phyloP scores from a whole-genome alignment of 202 grass and related monocot species.

The Eragrostis tef region DNA sequence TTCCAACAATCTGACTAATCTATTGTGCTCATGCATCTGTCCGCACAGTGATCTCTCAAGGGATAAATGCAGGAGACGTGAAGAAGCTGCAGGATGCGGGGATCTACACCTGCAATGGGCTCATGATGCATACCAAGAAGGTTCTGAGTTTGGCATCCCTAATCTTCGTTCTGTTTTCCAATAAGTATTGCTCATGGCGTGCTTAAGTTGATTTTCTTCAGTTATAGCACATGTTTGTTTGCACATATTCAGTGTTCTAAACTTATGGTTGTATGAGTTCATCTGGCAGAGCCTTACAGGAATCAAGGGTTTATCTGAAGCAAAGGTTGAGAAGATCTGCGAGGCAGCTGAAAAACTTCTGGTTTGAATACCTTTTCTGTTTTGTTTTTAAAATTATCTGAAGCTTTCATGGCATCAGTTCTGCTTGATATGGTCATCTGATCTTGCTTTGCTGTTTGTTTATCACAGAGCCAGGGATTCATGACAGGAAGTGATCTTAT shows the following conservation, averaged over 20 bases:
- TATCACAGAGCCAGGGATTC: conserved; percentile 72
- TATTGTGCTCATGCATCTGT: background rate
- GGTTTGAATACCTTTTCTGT: conserved; percentile 36
- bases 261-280: background rate
- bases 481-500: conserved; percentile 89
- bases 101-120: conserved; percentile 96
- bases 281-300: conserved; percentile 71
- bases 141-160: conserved; percentile 40
- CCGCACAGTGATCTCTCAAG: conserved; percentile 82
- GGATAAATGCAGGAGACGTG: conserved; percentile 92
- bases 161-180: background rate
- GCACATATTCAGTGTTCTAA: conserved; percentile 26
- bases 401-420: background rate
- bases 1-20: conserved; percentile 3
- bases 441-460: conserved; percentile 29
- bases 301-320: conserved; percentile 93
- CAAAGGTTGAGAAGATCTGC: conserved; percentile 92
- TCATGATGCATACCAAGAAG: conserved; percentile 99
- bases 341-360: conserved; percentile 92
- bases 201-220: conserved; percentile 18
- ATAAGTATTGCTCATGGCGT: conserved; percentile 5
- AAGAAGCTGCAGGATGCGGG: conserved; percentile 98
- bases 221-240: conserved; percentile 3
- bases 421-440: conserved; percentile 31
- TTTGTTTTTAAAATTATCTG: conserved; percentile 33